Conservation (phyloP, 257 asterid species). For the Solanum infundibuliforme region DNA sequence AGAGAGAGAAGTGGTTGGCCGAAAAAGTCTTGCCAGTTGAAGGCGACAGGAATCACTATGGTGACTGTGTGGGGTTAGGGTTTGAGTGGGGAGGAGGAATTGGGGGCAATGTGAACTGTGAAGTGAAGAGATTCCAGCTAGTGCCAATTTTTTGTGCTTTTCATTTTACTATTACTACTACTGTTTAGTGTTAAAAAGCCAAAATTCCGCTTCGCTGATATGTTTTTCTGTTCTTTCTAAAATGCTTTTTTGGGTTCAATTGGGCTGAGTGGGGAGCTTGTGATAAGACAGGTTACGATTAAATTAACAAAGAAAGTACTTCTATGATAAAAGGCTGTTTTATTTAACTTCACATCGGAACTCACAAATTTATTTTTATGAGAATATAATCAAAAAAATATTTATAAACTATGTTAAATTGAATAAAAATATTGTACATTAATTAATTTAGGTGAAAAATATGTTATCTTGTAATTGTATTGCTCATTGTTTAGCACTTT, state of each 20-base stretch:
- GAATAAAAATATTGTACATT: too few species aligned
- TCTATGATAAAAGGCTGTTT: not conserved
- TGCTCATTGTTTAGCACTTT: too few species aligned
- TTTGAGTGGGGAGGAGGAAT: conserved; percentile 1
- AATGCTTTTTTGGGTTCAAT: not conserved
- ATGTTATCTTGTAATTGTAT: too few species aligned
- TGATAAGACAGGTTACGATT: not conserved
- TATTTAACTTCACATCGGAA: too few species aligned
- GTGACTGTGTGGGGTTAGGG: conserved; percentile 39
- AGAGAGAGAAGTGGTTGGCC: conserved; percentile 30
- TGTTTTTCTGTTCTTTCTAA: not conserved
- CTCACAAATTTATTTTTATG: too few species aligned
- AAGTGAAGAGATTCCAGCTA: conserved; percentile 1
- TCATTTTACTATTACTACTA: not conserved
- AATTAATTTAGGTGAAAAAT: too few species aligned
- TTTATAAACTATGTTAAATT: too few species aligned
- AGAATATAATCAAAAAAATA: too few species aligned
- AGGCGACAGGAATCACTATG: conserved; percentile 93
- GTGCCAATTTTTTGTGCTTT: not conserved
- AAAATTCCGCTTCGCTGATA: not conserved
- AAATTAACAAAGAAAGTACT: not conserved
- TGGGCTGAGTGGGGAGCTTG: not conserved
- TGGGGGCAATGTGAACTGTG: not conserved
- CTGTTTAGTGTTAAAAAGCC: not conserved
- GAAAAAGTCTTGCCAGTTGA: conserved; percentile 63